Percentiles rank a stretch among this genome's conserved stretches.
Evolutionary conservation across 2,329 filamentous ascomycete genomes (phyloP).

Genomic region (Blastomyces emzantsi): DNA sequence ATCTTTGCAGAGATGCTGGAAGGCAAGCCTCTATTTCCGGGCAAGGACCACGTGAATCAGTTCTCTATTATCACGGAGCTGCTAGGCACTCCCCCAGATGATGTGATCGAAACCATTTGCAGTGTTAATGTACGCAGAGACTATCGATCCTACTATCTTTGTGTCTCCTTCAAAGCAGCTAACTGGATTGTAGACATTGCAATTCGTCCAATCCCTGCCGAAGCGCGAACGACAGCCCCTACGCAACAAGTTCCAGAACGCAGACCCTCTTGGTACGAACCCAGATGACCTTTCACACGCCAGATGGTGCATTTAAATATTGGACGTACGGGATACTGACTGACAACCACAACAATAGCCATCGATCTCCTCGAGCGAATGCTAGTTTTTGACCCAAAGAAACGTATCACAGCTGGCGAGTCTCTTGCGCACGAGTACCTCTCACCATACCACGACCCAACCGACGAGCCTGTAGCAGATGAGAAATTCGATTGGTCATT

Average conservation of each 20-base stretch:
- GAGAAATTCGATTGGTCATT: constrained; percentile 99
- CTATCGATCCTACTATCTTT: neutral
- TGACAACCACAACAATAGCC: constrained; percentile 43
- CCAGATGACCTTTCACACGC: neutral
- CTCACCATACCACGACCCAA: constrained; percentile 92
- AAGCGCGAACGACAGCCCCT: constrained; percentile 88
- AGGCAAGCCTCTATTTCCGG: constrained; percentile 94
- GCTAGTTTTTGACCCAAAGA: constrained; percentile 98
- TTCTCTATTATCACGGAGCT: constrained; percentile 99
- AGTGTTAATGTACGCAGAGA: constrained; percentile 76
- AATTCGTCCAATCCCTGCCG: constrained; percentile 95
- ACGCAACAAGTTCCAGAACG: constrained; percentile 86
- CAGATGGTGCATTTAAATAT: constrained; percentile 10
- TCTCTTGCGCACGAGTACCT: constrained; percentile 90
- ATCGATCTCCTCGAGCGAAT: constrained; percentile 92
- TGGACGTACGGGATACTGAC: constrained; percentile 1
- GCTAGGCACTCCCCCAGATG: constrained; percentile 89
- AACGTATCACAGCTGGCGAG: constrained; percentile 77
- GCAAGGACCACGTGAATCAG: constrained; percentile 99
- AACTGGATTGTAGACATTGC: constrained; percentile 57
- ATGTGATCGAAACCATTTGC: constrained; percentile 97
- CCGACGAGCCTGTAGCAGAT: constrained; percentile 87
- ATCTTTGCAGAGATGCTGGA: constrained; percentile 38
- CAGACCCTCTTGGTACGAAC: constrained; percentile 66
- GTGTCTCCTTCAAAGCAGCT: neutral